Evolutionary conservation across 108 stramenopile species (phyloP).

Genomic region (Skeletonema costatum): DNA sequence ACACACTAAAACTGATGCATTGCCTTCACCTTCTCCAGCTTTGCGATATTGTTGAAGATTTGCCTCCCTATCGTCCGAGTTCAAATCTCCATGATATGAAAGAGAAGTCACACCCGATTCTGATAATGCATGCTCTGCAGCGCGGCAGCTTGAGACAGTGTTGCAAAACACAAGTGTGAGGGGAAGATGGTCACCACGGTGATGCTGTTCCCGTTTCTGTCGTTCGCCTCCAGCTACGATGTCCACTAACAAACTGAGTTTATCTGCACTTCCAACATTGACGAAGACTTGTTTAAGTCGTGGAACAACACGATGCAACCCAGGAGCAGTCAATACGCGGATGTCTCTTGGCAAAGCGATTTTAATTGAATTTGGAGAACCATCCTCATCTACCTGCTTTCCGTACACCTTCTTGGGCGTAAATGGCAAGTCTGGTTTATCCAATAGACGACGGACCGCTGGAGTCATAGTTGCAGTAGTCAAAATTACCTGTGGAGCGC

Average conservation of each 20-base stretch:
- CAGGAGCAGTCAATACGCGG: slow-evolving; percentile 80
- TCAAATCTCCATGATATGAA: slow-evolving; percentile 92
- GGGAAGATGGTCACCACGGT: slow-evolving; percentile 21
- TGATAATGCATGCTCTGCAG: slow-evolving; percentile 88
- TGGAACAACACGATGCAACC: slow-evolving; percentile 90
- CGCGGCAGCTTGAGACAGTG: slow-evolving; percentile 90
- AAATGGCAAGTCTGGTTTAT: slow-evolving; percentile 56
- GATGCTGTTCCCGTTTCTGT: slow-evolving; percentile 24
- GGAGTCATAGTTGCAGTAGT: slow-evolving; percentile 97
- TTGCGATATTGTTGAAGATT: slow-evolving; percentile 64
- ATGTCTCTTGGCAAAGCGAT: slow-evolving; percentile 70
- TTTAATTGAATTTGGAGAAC: slow-evolving; percentile 27
- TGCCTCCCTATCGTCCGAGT: slow-evolving; percentile 63
- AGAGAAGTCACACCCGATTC: slow-evolving; percentile 70
- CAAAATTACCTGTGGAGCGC: slow-evolving; percentile 83
- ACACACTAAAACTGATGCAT: slow-evolving; percentile 80
- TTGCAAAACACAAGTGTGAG: slow-evolving; percentile 95
- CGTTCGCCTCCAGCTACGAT: slow-evolving; percentile 47
- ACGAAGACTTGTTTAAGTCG: slow-evolving; percentile 89
- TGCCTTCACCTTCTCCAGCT: slow-evolving; percentile 40
- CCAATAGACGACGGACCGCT: slow-evolving; percentile 72
- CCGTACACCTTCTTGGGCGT: slow-evolving; percentile 53
- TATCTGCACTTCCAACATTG: slow-evolving; percentile 91
- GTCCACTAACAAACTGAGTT: slow-evolving; percentile 83
- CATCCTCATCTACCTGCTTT: slow-evolving; percentile 26